These are phyloP conservation scores for Blastocystis sp. DNA, from an alignment of 352 stramenopile genomes.

Conservation along the genomic window DNA sequence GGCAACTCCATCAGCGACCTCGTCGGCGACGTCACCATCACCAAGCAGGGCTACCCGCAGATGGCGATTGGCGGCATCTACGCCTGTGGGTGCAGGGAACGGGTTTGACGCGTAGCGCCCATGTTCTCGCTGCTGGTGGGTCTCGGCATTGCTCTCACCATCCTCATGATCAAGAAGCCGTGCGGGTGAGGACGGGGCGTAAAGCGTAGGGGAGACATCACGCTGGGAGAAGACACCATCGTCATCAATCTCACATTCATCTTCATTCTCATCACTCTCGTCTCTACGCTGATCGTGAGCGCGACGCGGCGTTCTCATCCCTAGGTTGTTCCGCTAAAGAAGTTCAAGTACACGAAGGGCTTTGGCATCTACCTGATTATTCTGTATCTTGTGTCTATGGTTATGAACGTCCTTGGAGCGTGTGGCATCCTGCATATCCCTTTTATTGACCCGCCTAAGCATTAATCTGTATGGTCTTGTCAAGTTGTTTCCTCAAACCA, in stretches of 20 bases:
- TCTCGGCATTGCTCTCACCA: conserved; percentile 69
- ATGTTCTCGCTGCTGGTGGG: conserved; percentile 72
- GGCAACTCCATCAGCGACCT: conserved; percentile 83
- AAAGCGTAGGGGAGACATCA: conserved; percentile 28
- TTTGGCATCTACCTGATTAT: conserved; percentile 59
- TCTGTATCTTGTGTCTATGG: conserved; percentile 50
- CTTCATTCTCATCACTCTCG: conserved; percentile 69
- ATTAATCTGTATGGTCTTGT: background rate
- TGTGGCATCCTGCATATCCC: conserved; percentile 46
- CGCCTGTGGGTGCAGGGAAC: conserved; percentile 59
- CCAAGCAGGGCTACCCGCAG: conserved; percentile 77
- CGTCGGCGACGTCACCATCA: conserved; percentile 82
- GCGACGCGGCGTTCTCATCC: background rate
- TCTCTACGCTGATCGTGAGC: conserved; percentile 55
- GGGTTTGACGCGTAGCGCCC: conserved; percentile 71
- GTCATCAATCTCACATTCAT: conserved; percentile 70
- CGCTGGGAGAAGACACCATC: conserved; percentile 66
- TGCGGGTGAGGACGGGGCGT: background rate
- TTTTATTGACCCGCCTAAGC: conserved; percentile 22
- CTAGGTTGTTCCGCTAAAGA: conserved; percentile 47
- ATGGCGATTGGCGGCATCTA: conserved; percentile 76
- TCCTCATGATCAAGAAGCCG: conserved; percentile 47
- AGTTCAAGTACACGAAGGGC: conserved; percentile 62
- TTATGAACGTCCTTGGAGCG: conserved; percentile 39
- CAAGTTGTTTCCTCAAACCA: background rate